Evolutionary conservation across 2,329 filamentous ascomycete genomes (phyloP).

Genomic region (Pseudogymnoascus sp.): DNA sequence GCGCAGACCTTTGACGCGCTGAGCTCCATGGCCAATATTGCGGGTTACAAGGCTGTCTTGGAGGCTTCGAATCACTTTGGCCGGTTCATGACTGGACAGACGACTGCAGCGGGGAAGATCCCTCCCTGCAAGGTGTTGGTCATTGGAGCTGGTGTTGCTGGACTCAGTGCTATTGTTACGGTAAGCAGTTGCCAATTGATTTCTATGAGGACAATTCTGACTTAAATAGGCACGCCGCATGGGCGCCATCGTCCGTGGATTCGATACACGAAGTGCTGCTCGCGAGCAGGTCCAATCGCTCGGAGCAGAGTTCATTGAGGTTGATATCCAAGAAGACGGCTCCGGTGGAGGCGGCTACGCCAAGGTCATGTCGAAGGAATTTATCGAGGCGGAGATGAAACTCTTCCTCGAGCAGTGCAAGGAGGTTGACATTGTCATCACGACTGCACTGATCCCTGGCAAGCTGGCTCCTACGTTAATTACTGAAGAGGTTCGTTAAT

Average conservation of each 20-base stretch:
- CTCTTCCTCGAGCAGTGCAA: slow-evolving; percentile 79
- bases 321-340: slow-evolving; percentile 77
- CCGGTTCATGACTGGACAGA: slow-evolving; percentile 79
- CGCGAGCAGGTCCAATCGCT: slow-evolving; percentile 86
- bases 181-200: slow-evolving; percentile 28
- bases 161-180: slow-evolving; percentile 79
- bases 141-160: slow-evolving; percentile 84
- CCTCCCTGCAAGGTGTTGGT: slow-evolving; percentile 85
- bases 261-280: slow-evolving; percentile 82
- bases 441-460: slow-evolving; percentile 84
- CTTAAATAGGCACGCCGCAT: slow-evolving; percentile 58
- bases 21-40: slow-evolving; percentile 89
- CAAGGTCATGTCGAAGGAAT: slow-evolving; percentile 91
- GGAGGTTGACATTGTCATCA: slow-evolving; percentile 89
- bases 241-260: slow-evolving; percentile 83
- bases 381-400: slow-evolving; percentile 88
- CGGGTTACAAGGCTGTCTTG: slow-evolving; percentile 84
- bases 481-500: slow-evolving; percentile 50
- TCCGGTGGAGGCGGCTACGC: slow-evolving; percentile 80
- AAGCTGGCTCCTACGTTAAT: slow-evolving; percentile 77
- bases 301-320: slow-evolving; percentile 83
- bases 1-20: slow-evolving; percentile 84
- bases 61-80: slow-evolving; percentile 87
- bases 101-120: slow-evolving; percentile 83
- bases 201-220: slow-evolving; percentile 12